Conservation (phyloP, 176 grass and related monocot species). For the Tuctoria greenei region DNA sequence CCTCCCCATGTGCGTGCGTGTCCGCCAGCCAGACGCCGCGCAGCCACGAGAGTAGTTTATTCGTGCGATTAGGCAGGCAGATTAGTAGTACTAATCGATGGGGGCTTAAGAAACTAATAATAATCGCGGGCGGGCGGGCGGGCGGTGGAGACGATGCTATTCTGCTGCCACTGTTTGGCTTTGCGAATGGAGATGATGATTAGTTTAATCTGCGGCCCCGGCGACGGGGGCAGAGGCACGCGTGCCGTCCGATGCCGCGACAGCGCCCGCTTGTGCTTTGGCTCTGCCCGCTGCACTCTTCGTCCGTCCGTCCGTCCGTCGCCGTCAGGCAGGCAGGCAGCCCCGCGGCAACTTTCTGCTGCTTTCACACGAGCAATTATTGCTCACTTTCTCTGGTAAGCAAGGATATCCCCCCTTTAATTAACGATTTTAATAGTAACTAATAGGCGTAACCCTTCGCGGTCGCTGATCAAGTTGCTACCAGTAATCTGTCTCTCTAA, state of each 20-base stretch:
- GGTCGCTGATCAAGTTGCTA: neutral
- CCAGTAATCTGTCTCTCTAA: neutral
- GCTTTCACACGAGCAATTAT: constrained; percentile 32
- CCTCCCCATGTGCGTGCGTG: neutral
- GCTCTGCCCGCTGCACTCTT: too few species aligned
- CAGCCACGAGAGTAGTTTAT: constrained; percentile 23
- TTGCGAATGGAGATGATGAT: neutral
- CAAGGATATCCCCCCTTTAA: neutral
- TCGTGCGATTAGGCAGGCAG: neutral
- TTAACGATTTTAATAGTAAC: too few species aligned
- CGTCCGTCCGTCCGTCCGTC: neutral
- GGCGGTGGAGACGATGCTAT: constrained; percentile 9
- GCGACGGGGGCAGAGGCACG: constrained; percentile 15
- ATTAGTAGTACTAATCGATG: neutral
- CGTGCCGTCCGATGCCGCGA: constrained; percentile 52
- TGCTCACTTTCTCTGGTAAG: neutral
- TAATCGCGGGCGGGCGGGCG: rapidly evolving
- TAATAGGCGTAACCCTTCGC: neutral
- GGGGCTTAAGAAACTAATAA: neutral
- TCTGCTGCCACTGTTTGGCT: neutral
- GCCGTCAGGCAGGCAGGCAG: neutral
- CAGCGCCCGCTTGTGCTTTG: neutral
- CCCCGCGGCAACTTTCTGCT: neutral
- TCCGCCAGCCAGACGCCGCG: neutral
- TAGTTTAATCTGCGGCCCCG: constrained; percentile 15